Base-by-base conservation (phyloP, 2,329 filamentous ascomycete genomes). In the Fusarium hainanense region DNA sequence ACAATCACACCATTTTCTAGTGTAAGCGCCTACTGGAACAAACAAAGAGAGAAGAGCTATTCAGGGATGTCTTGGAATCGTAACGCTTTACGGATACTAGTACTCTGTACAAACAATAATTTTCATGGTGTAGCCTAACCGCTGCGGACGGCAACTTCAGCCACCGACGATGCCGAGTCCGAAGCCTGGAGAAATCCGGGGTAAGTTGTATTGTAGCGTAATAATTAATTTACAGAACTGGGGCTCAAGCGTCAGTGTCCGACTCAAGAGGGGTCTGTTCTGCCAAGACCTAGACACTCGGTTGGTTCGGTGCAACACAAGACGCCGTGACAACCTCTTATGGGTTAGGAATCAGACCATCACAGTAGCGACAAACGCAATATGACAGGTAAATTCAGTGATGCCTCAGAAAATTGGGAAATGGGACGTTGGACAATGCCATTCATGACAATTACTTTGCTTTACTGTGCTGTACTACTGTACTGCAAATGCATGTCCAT, bases 121-220 rank as follows among this genome's bases (percentile, higher is more conserved):
- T 56, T 43, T 23, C 48, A 68, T 54, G 50, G 59, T 57, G 58
- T 56, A 54, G 56, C 56, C 68, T 23, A 20, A 51, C 49, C 49
- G 32, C 32, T 51, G 32, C n/a, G 34, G 49, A 51, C 49, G 49
- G 49, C 18, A 27, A 51, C 32, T 40, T 25, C 32, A 51, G 49
- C 49, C 52, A 69, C 65, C 48, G 48, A 64, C 44, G 27, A 62
- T 56, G 58, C 62, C 52, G 61, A 54, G 56, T 44, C 58, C 49
- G 50, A 49, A 50, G 40, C 27, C 32, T 70, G 63, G 54, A 68
- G 58, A 64, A 70, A 70, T 59, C 63, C 63, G 67, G 67, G 67
- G 67, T 52, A 70, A 54, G 21, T 23, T 43, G 20, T 23, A 43
- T 20, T 28, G 32, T 51, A 51, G 32, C 49, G 34, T 51, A 37